A percentile compares a stretch with the other conserved stretches of the same genome.
Evolutionary conservation across 164 flowering plant genomes (phyloP).

Genomic region (Vitis rotundifolia): DNA sequence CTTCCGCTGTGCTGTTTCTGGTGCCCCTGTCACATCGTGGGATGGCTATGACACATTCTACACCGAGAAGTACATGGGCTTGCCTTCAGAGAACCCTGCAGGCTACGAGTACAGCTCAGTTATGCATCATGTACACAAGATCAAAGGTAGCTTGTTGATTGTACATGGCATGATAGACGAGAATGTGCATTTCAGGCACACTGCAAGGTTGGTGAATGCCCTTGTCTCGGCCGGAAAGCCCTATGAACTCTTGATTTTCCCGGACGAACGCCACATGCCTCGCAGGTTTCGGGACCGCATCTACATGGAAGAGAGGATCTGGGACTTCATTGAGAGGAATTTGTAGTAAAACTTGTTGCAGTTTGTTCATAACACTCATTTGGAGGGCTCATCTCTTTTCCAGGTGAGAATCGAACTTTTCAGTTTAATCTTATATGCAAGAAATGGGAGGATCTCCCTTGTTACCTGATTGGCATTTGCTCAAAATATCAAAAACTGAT

Average conservation of each 20-base stretch:
- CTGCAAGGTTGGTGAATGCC: slow-evolving; percentile 89
- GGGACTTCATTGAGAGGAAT: slow-evolving; percentile 78
- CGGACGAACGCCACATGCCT: slow-evolving; percentile 90
- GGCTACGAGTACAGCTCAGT: slow-evolving; percentile 60
- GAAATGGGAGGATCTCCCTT: too few species aligned
- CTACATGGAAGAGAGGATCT: slow-evolving; percentile 92
- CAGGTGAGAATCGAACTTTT: too few species aligned
- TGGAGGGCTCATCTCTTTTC: neutral
- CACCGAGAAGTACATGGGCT: slow-evolving; percentile 96
- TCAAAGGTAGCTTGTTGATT: slow-evolving; percentile 69
- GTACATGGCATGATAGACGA: slow-evolving; percentile 98
- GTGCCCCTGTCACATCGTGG: slow-evolving; percentile 95
- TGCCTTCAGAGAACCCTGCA: slow-evolving; percentile 51
- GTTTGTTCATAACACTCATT: neutral
- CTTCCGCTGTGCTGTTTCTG: slow-evolving; percentile 75
- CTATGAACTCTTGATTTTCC: slow-evolving; percentile 81
- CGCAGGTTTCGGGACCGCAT: slow-evolving; percentile 63
- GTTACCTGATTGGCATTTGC: too few species aligned
- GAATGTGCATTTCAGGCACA: slow-evolving; percentile 95
- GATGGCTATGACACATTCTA: slow-evolving; percentile 96
- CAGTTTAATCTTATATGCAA: too few species aligned
- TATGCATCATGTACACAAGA: slow-evolving; percentile 66
- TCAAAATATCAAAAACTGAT: too few species aligned
- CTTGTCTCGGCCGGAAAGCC: slow-evolving; percentile 63
- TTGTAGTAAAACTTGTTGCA: slow-evolving; percentile 25